A percentile compares a stretch with the other conserved stretches of the same genome.
phyloP scores from a whole-genome alignment of 345 rosid species.

The Salix purpurea region DNA sequence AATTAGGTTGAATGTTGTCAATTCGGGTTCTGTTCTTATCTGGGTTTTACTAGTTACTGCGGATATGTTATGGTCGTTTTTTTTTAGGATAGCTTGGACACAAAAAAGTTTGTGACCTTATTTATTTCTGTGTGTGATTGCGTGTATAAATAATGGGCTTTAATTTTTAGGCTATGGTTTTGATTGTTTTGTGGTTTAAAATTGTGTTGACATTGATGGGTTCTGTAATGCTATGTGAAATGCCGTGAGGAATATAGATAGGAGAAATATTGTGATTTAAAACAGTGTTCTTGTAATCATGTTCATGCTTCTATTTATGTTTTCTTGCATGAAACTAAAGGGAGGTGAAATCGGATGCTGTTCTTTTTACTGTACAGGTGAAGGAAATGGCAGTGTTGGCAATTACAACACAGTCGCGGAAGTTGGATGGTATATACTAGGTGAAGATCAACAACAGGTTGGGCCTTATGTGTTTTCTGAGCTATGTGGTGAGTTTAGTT shows the following conservation, averaged over 20 bases:
- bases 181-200: neutral
- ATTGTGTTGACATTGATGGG: neutral
- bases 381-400: neutral
- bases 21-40: neutral
- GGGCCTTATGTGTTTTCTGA: slow-evolving; percentile 79
- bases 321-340: neutral
- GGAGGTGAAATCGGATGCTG: neutral
- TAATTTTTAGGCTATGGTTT: neutral
- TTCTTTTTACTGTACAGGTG: slow-evolving; percentile 1
- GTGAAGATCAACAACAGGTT: slow-evolving; percentile 53
- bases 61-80: neutral
- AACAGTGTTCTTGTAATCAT: neutral
- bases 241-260: neutral
- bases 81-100: neutral
- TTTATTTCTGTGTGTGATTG: neutral
- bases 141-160: neutral
- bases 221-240: neutral
- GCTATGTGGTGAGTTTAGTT: slow-evolving; percentile 52
- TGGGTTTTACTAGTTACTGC: neutral
- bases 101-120: neutral
- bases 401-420: slow-evolving; percentile 24
- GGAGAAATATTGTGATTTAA: neutral
- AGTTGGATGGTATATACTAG: slow-evolving; percentile 77
- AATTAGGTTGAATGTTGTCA: neutral
- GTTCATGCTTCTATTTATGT: neutral